These are phyloP conservation scores for Daucus carota DNA, from an alignment of 129 eudicot species.

Conservation along the genomic window DH1_v3.0 NC_030386.2:26808501-26809000, in stretches of 20 bases:
- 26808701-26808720: neutral
- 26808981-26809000: constrained; percentile 57
- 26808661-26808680: neutral
- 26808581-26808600: neutral
- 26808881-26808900: neutral
- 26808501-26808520: neutral
- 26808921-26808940: neutral
- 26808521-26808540: no score
- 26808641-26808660: neutral
- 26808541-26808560: no score
- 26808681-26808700: neutral
- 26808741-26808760: neutral
- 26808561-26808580: neutral
- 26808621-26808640: neutral
- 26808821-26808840: neutral
- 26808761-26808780: neutral
- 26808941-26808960: neutral
- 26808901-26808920: neutral
- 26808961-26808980: constrained; percentile 11
- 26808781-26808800: neutral
- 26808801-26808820: neutral
- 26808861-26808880: neutral
- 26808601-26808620: neutral
- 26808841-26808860: neutral
- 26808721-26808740: neutral